Base-by-base conservation (phyloP, 1,284 basidiomycete species). In the Abortiporus biennis region DNA sequence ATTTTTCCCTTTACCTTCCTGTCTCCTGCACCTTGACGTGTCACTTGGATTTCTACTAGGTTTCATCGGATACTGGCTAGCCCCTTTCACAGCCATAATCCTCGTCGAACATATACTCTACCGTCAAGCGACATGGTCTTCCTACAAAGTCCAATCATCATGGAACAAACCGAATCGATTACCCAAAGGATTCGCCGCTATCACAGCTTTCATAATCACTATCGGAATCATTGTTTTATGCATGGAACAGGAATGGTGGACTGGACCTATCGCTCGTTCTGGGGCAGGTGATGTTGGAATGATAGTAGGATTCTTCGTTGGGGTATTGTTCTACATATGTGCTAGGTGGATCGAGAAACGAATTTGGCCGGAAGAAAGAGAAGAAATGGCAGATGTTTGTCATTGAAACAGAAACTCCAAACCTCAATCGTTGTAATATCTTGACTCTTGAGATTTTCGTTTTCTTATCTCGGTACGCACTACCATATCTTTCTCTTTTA, bases 21-120 rank as follows among this genome's bases (percentile, higher is more conserved):
- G 27, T 44, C 45, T 43, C 21, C 35, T 40, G 38, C 30, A 20
- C 40, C 38, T 33, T 34, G 38, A 27, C 24, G 22, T 34, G 25
- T 31, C 36, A 35, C n/a, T 43, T 20, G 29, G 29, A 34, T 24
- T 27, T 25, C n/a, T 9, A 16, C 12, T 50, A 67, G 68, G 60
- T 31, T 51, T 80, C 34, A 76, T 79, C 46, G 77, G 80, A 15
- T 81, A 80, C 59, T 81, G 79, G 80, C 61, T 71, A 31, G 59
- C 73, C n/a, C 65, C 67, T 3, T 82, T 74, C 59, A 61, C 66
- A 19, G 70, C 67, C 1, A 74, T 80, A 48, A 59, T 78, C 29
- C 53, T 80, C 29, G 61, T 64, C 3, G 82, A 84, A 50, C 79
- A 83, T 50, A 54, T 78, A 46, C 40, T 81, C 33, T 78, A 80